A percentile compares a stretch with the other conserved stretches of the same genome.
These are phyloP conservation scores for Rhinocladiella similis DNA, from an alignment of 2,329 filamentous ascomycete species.

Conservation along the genomic window DNA sequence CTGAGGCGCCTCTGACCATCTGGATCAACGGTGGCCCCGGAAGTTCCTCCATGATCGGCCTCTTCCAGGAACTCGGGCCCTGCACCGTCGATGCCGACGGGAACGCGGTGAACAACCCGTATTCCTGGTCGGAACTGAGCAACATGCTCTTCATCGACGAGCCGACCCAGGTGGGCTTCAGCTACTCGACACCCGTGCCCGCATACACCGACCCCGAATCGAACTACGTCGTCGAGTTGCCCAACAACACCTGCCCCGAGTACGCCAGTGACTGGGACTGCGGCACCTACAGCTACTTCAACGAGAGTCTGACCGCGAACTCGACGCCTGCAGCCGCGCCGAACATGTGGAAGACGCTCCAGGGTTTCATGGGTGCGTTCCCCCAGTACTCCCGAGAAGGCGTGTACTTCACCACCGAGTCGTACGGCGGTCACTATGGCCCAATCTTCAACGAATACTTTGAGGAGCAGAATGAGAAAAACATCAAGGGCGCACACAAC, in stretches of 20 bases:
- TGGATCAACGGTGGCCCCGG: conserved; percentile 43
- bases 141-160: conserved; percentile 66
- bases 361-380: conserved; percentile 31
- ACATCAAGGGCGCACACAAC: conserved; percentile 27
- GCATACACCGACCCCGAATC: conserved; percentile 24
- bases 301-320: conserved; percentile 27
- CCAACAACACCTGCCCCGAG: conserved; percentile 28
- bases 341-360: conserved; percentile 30
- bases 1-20: conserved; percentile 35
- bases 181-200: conserved; percentile 43
- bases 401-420: conserved; percentile 58
- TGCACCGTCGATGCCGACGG: conserved; percentile 40
- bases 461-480: conserved; percentile 37
- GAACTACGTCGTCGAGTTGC: conserved; percentile 22
- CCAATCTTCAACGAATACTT: conserved; percentile 52
- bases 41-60: conserved; percentile 36
- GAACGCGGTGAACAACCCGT: conserved; percentile 41
- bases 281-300: conserved; percentile 29
- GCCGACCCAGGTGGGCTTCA: conserved; percentile 61
- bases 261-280: conserved; percentile 27
- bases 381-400: conserved; percentile 36
- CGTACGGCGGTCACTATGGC: conserved; percentile 55
- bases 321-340: conserved; percentile 27
- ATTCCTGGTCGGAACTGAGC: conserved; percentile 32
- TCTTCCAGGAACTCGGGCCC: conserved; percentile 38